phyloP scores from a whole-genome alignment of 2,329 filamentous ascomycete genomes.

The Verticillium zaregamsianum region DNA sequence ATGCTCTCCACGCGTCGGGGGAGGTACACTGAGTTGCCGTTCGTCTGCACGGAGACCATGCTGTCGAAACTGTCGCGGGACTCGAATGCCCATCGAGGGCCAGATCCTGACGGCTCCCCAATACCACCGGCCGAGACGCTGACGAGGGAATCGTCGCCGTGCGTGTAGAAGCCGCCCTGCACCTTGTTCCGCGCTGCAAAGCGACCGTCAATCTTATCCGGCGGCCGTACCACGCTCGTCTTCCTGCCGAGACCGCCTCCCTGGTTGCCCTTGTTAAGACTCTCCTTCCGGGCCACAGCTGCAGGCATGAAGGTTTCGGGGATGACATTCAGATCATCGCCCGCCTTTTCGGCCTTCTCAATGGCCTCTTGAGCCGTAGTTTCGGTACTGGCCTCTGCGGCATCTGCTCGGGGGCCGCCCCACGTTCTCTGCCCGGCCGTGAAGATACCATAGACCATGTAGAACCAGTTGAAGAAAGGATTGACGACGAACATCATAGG shows the following conservation, averaged over 20 bases:
- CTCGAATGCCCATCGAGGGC: slow-evolving; percentile 28
- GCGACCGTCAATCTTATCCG: slow-evolving; percentile 69
- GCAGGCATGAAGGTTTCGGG: slow-evolving; percentile 76
- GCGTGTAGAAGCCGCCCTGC: slow-evolving; percentile 64
- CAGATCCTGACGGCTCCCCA: neutral
- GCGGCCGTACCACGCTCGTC: slow-evolving; percentile 64
- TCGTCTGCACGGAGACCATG: slow-evolving; percentile 52
- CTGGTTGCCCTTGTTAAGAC: slow-evolving; percentile 19
- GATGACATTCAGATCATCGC: slow-evolving; percentile 86
- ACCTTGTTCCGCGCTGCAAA: slow-evolving; percentile 70
- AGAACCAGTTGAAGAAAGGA: slow-evolving; percentile 97
- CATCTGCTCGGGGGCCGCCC: slow-evolving; percentile 90
- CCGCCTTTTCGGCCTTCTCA: slow-evolving; percentile 70
- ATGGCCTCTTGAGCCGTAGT: slow-evolving; percentile 81
- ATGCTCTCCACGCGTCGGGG: slow-evolving; percentile 69
- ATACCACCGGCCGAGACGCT: slow-evolving; percentile 22
- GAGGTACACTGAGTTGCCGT: slow-evolving; percentile 57
- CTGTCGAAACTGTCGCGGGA: slow-evolving; percentile 65
- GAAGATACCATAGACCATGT: slow-evolving; percentile 96
- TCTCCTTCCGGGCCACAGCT: slow-evolving; percentile 42
- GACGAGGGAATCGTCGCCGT: slow-evolving; percentile 24
- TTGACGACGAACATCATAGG: slow-evolving; percentile 94
- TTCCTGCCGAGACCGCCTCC: slow-evolving; percentile 37
- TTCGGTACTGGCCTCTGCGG: slow-evolving; percentile 69
- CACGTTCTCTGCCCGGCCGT: slow-evolving; percentile 92